A percentile compares a stretch with the other conserved stretches of the same genome.
Conservation (phyloP, 2,329 filamentous ascomycete genomes). For the Aspergillus versicolor region DNA sequence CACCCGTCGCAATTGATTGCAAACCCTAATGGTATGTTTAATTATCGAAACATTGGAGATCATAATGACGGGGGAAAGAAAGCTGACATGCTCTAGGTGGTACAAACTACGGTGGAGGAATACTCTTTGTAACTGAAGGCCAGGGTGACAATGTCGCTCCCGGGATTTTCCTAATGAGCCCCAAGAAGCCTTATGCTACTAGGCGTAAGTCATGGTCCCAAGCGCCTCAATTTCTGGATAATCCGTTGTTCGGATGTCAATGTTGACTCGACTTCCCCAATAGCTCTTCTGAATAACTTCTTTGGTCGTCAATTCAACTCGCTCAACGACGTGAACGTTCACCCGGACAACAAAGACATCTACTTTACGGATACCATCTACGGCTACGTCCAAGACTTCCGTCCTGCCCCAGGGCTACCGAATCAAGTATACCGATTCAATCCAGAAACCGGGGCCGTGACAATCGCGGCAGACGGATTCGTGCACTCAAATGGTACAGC, state of each 20-base stretch:
- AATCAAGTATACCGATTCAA: slow-evolving; percentile 42
- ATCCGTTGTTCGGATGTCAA: no score
- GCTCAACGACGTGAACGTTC: not conserved
- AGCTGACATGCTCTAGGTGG: not conserved
- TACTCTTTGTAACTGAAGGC: not conserved
- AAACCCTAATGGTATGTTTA: not conserved
- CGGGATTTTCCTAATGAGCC: not conserved
- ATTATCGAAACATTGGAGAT: not conserved
- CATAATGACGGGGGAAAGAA: no score
- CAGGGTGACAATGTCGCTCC: not conserved
- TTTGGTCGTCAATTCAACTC: not conserved
- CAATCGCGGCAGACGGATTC: slow-evolving; percentile 40
- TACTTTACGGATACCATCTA: not conserved
- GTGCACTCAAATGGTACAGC: slow-evolving; percentile 44
- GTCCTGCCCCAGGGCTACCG: slow-evolving; percentile 33
- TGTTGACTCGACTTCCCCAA: no score
- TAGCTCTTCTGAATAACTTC: not conserved
- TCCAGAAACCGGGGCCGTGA: slow-evolving; percentile 33
- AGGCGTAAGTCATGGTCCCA: not conserved
- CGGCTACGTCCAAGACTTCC: slow-evolving; percentile 15
- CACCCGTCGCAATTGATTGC: not conserved
- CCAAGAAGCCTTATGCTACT: not conserved
- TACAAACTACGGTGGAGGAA: not conserved
- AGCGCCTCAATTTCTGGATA: no score
- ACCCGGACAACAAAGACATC: not conserved